Evolutionary conservation across 345 rosid species (phyloP), one percentile per base, ranked within the genome.

Genomic region (Pistacia integerrima): DNA sequence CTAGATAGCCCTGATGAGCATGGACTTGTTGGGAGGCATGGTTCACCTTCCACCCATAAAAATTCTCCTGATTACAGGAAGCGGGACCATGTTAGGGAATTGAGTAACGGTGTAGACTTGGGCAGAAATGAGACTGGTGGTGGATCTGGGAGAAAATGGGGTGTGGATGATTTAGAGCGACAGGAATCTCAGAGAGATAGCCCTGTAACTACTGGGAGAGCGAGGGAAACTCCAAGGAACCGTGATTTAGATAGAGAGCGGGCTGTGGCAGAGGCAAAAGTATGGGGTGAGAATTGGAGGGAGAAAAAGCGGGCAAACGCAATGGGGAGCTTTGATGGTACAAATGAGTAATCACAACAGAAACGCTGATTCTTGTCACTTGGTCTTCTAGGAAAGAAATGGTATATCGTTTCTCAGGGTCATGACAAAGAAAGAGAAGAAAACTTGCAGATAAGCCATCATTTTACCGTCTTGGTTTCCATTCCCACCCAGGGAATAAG

Each of bases 251-350:
- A 96, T 83, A 90, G 99, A 79, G 97, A 96, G 82, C 87, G 97
- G 7, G 99, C 99, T 5, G 99, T 96, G 16, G 99, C 99, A 0
- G 98, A 88, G 72, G 99, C 99, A 0, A 96, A 93, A 78, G 97
- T 96, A 51, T 96, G 99, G 99, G 99, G 99, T 33, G 98, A 96
- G 86, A 93, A 93, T 78, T 93, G 89, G 98, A 88, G 99, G 75
- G 98, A 92, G 82, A 92, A 85, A 78, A 96, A 93, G 79, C 83
- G 93, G 48, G 94, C 91, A 28, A 85, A 86, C 38, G 86, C 90
- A 49, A 81, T 85, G 74, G 92, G 92, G 30, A 93, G 97, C 82
- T 91, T 89, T 33, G 97, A 95, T 78, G 85, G 89, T 73, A 84
- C 93, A 64, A 89, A 91, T 17, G 98, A 91, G 76, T 93, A 77